Base-by-base conservation (phyloP, 345 rosid species). In the Eucalyptus shirleyi region DNA sequence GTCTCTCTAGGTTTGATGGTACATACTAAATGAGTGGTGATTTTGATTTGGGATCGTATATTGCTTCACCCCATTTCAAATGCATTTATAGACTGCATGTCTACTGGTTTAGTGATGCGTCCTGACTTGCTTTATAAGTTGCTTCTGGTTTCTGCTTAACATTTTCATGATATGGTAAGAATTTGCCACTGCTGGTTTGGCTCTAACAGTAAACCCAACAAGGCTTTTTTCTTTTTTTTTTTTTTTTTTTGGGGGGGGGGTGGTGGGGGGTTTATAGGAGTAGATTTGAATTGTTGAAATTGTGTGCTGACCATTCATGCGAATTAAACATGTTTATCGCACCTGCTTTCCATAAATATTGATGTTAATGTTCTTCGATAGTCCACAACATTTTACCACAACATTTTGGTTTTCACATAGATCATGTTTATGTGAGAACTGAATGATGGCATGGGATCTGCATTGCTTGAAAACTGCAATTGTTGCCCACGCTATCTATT, bases 161-260 rank as follows among this genome's bases (percentile, higher is more conserved):
- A 18, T 34, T 19, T 72, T 19, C 45, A 19, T 72, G 82, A 72
- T 37, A 37, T 2, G 45, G 82, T 72, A 37, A 19, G 82, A 18
- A 19, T 72, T 72, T 37, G 45, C 82, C 82, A 37, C 82, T 19
- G 82, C 45, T 37, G 45, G 28, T 72, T 72, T 37, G 45, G 82
- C 45, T 72, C 0, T 37, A 37, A 72, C 26, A 10, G 83, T 6
- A 37, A 0, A 37, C 83, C 83, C 45, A 37, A 72, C 42, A 19
- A 37, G 3, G 82, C 26, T 37, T 37, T 6, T 72, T 21, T 32
- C 15, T 37, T 1, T 10, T 18, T 4, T 55, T 8, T 23, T 9
- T 23, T 55, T 51, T 1, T 18, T 18, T 7, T 4, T 2, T 4
- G 1, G 12, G 28, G 12, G 12, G 60, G 3, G 4, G 10, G 37